Conservation (phyloP, 768 basidiomycete genomes). For the Tylopilus rubrobrunneus region DNA sequence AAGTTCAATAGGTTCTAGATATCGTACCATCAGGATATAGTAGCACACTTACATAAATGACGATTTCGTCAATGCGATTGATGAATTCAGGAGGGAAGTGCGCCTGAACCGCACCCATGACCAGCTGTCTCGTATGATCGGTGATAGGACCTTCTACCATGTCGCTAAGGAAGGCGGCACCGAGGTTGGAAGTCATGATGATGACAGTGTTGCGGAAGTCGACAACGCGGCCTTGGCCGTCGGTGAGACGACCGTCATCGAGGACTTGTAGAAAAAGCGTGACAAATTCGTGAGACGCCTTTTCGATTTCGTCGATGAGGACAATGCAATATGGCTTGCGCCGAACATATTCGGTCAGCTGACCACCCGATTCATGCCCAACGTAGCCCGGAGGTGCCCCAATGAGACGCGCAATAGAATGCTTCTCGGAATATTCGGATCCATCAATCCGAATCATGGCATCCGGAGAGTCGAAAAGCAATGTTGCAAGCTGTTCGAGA, state of each 20-base stretch:
- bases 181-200: constrained; percentile 93
- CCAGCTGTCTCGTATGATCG: constrained; percentile 54
- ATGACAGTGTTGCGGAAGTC: constrained; percentile 91
- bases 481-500: constrained; percentile 64
- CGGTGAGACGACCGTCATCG: constrained; percentile 89
- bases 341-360: constrained; percentile 90
- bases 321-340: constrained; percentile 88
- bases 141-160: constrained; percentile 69
- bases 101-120: constrained; percentile 73
- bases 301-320: constrained; percentile 87
- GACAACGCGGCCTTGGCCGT: constrained; percentile 86
- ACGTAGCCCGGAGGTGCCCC: constrained; percentile 83
- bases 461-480: constrained; percentile 88
- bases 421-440: constrained; percentile 88
- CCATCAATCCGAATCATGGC: constrained; percentile 93
- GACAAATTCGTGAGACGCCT: constrained; percentile 75
- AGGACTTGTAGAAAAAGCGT: constrained; percentile 79
- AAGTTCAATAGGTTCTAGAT: constrained; percentile 25
- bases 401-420: constrained; percentile 68
- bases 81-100: constrained; percentile 94
- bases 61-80: constrained; percentile 84
- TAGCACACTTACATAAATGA: constrained; percentile 52
- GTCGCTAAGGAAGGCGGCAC: constrained; percentile 72
- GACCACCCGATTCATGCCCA: constrained; percentile 86
- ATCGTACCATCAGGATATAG: background rate